Conservation (phyloP, 352 stramenopile genomes). For the Phytophthora quininea region DNA sequence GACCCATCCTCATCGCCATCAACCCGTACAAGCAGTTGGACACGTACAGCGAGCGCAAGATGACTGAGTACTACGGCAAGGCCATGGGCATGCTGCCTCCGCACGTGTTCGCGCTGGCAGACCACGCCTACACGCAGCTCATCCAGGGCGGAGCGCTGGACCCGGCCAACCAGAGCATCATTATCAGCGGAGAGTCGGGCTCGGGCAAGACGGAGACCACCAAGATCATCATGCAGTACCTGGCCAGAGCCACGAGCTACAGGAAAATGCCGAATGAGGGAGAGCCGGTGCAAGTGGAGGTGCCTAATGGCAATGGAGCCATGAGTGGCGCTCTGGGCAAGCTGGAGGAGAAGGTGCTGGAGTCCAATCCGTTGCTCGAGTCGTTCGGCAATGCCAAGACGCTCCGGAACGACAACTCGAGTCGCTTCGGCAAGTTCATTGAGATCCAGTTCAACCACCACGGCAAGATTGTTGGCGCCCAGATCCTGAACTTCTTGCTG, state of each 20-base stretch:
- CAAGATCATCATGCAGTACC: conserved; percentile 93
- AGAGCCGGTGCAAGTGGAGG: neutral
- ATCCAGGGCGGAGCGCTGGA: conserved; percentile 84
- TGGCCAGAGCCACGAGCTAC: conserved; percentile 82
- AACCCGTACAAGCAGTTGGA: conserved; percentile 91
- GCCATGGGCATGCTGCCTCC: conserved; percentile 81
- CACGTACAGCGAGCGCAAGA: conserved; percentile 76
- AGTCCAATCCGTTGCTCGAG: conserved; percentile 90
- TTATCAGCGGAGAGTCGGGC: conserved; percentile 92
- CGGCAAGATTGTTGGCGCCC: conserved; percentile 89
- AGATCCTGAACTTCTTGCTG: conserved; percentile 92
- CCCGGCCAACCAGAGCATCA: conserved; percentile 91
- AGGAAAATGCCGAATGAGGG: conserved; percentile 45
- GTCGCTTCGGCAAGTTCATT: conserved; percentile 98
- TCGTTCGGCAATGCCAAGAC: conserved; percentile 95
- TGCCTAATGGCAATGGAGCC: conserved; percentile 63
- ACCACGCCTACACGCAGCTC: conserved; percentile 90
- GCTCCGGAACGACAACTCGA: conserved; percentile 97
- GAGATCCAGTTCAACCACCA: conserved; percentile 96
- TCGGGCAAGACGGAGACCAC: conserved; percentile 92
- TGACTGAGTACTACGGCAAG: conserved; percentile 91
- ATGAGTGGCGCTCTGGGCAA: conserved; percentile 92
- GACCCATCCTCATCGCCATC: conserved; percentile 91
- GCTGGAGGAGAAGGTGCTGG: conserved; percentile 86
- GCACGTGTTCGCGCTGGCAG: conserved; percentile 91